Evolutionary conservation across 2,329 filamentous ascomycete genomes (phyloP), one percentile per base, ranked within the genome.

Genomic region (Fusarium virguliforme): DNA sequence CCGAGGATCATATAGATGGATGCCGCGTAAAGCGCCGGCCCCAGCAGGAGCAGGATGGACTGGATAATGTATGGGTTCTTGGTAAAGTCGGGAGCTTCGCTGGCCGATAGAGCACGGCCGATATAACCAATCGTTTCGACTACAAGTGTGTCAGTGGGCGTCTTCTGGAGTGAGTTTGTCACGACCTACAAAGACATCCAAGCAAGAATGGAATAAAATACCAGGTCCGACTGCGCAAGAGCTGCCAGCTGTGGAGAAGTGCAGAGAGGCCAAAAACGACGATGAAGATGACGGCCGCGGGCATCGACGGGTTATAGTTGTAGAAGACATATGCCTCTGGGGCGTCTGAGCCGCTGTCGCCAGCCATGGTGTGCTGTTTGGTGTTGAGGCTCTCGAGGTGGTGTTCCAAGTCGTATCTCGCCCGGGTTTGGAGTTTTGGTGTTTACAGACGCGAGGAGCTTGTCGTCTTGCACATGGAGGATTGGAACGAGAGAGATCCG

Each of bases 191-290:
- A n/a, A 84, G 64, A 48, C 85, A 85, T n/a, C 87, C 87, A 26
- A 88, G 78, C 4, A 85, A 71, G 41, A 89, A 85, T 0, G 87
- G 84, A 3, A 85, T 84, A 70, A 87, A 84, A 74, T 86, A 88
- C 85, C 85, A 88, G 8, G 84, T 84, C 58, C 83, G 78, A 3
- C 79, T 77, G 22, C 77, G 75, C 26, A 81, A 26, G 35, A 86
- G 70, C 57, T 84, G 83, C 24, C 76, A 82, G 5, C 74, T 61
- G 70, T 87, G 85, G 0, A 82, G 59, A 0, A 78, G 40, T 0
- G 82, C 80, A 6, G 84, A 79, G 22, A 72, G 8, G 1, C 76
- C 75, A 69, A 87, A 84, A 18, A 86, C 58, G 4, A 78, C 74
- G 12, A 81, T 76, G 54, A 85, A 85, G 13, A 83, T 71, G 12